Base-by-base conservation (phyloP, 73 alveolate species). In the Uronychia setigera region DNA sequence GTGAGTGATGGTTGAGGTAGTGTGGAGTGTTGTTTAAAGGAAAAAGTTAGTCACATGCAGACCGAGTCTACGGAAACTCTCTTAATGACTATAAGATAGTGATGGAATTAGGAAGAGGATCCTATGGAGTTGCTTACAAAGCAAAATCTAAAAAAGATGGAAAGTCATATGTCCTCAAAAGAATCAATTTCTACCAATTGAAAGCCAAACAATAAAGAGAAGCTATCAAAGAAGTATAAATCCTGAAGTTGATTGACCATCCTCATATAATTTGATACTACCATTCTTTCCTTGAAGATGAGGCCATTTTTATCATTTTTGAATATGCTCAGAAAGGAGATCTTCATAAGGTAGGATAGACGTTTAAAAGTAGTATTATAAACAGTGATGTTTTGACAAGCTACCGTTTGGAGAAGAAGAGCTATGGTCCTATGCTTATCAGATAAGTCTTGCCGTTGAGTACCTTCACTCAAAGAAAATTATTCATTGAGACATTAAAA, bases 401-500 rank as follows among this genome's bases (percentile, higher is more conserved):
- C n/a, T n/a, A n/a, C 78, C 86, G 57, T 92, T 95, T 11, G 90
- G 88, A 59, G 99, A 95, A 86, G 92, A 89, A 30, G 90, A 91
- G 58, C 76, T 95, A 29, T 95, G 99, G 97, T 87, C 81, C 74
- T 88, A 88, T 0, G 97, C 97, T 5, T 93, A 88, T 83, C 91
- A 96, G 88, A 83, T 95, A 28, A 93, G 96, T 82, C 89, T 94
- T 32, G 99, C 96, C 0, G 96, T 96, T 29, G 97, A 94, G 79
- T 96, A 94, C 90, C 86, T 96, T 60, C 99, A 96, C 91, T 88
- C 88, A 29, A 88, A 93, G 31, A 92, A 95, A 46, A 93, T 96
- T 26, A 94, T 96, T 35, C 99, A 96, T 95, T 83, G 99, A 83
- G 99, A 96, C 84, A 85, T 96, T 0, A 96, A 96, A 87, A 88